These are phyloP conservation scores for Spergularia bocconei DNA, from an alignment of 148 eudicot species.

Conservation along the genomic window DNA sequence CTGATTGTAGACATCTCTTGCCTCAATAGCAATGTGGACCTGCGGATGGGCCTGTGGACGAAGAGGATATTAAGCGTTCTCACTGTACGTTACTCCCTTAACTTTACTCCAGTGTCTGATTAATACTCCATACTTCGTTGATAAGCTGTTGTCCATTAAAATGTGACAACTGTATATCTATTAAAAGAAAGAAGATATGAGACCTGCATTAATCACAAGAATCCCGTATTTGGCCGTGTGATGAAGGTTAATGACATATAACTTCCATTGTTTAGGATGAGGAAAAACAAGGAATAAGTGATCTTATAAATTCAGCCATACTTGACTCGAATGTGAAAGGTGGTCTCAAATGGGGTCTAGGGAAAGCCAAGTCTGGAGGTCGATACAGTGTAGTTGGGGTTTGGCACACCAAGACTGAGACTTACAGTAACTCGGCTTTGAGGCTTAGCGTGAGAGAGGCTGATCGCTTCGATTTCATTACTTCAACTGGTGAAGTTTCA, in stretches of 20 bases:
- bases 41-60: conserved; percentile 15
- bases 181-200: too few relatives aligned
- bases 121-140: too few relatives aligned
- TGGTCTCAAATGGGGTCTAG: conserved; percentile 36
- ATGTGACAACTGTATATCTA: not conserved
- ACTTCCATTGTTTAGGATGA: conserved; percentile 27
- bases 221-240: not conserved
- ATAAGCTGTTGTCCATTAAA: too few relatives aligned
- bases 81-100: conserved; percentile 9
- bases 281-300: conserved; percentile 21
- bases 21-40: conserved; percentile 19
- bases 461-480: conserved; percentile 26
- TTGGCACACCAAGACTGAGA: conserved; percentile 26
- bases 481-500: conserved; percentile 23
- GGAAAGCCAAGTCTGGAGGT: conserved; percentile 24
- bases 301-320: conserved; percentile 26
- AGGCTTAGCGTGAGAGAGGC: conserved; percentile 26
- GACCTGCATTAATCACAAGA: not conserved
- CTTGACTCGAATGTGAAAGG: conserved; percentile 39
- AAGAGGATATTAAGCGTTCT: conserved; percentile 12
- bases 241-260: not conserved
- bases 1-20: conserved; percentile 22
- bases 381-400: conserved; percentile 19
- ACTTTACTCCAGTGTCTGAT: too few relatives aligned
- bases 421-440: conserved; percentile 14